Conservation (phyloP, 1,284 basidiomycete species). For the Fistulinella staudtii region DNA sequence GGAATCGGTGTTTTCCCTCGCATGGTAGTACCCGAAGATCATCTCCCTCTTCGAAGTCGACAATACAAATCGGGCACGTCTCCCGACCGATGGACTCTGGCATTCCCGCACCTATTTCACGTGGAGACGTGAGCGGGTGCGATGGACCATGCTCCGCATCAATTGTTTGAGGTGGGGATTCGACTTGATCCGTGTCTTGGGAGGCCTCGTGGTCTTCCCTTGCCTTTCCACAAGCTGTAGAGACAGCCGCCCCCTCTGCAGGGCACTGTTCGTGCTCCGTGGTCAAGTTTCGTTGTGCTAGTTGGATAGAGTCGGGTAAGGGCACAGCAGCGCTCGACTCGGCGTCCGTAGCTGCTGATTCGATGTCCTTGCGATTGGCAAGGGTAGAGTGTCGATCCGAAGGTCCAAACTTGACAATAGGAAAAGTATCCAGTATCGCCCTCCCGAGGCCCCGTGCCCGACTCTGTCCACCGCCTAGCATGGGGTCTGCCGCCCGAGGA, state of each 20-base stretch:
- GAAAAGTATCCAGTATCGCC: conserved; percentile 92
- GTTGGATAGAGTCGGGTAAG: conserved; percentile 10
- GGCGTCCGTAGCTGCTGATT: conserved; percentile 13
- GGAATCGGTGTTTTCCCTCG: conserved; percentile 85
- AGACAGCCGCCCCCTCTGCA: background rate
- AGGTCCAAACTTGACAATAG: conserved; percentile 79
- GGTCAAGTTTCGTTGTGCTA: conserved; percentile 5
- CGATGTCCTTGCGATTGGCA: conserved; percentile 34
- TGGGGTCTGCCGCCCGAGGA: conserved; percentile 51
- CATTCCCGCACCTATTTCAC: conserved; percentile 39
- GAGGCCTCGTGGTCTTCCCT: conserved; percentile 1
- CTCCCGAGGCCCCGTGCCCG: conserved; percentile 78
- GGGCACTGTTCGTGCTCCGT: background rate
- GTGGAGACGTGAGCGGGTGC: conserved; percentile 1
- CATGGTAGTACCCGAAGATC: conserved; percentile 87
- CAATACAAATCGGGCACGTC: conserved; percentile 90
- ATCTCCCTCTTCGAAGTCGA: conserved; percentile 91
- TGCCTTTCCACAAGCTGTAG: background rate
- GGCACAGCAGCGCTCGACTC: conserved; percentile 1
- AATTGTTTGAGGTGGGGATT: conserved; percentile 3
- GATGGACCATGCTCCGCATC: background rate
- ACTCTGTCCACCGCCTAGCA: conserved; percentile 54
- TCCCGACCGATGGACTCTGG: conserved; percentile 71
- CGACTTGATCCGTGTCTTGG: conserved; percentile 8
- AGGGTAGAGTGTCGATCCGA: conserved; percentile 8